Conservation (phyloP, 805 yeast genomes). For the Vanderwaltozyma yarrowii region DNA sequence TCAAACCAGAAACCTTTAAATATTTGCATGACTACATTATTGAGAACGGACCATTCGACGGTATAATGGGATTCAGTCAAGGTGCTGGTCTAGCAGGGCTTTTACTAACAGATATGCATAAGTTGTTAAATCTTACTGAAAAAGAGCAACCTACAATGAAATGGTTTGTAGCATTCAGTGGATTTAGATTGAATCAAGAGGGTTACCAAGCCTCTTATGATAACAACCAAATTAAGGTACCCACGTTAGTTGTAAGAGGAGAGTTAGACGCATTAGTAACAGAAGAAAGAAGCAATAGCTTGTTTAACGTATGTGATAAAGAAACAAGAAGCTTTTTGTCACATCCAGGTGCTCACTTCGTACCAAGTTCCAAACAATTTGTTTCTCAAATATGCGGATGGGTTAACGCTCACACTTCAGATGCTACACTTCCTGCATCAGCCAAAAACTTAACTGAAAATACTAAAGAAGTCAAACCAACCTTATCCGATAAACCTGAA, state of each 20-base stretch:
- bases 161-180: slow-evolving; percentile 69
- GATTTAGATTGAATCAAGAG: slow-evolving; percentile 33
- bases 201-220: slow-evolving; percentile 14
- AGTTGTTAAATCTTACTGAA: slow-evolving; percentile 28
- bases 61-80: slow-evolving; percentile 83
- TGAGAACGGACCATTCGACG: slow-evolving; percentile 66
- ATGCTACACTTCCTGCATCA: neutral
- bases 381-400: slow-evolving; percentile 28
- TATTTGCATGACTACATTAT: slow-evolving; percentile 36
- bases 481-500: slow-evolving; percentile 9
- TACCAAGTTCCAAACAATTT: slow-evolving; percentile 66
- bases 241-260: slow-evolving; percentile 68
- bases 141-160: slow-evolving; percentile 40
- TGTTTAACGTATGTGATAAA: slow-evolving; percentile 43
- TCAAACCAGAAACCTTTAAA: slow-evolving; percentile 30
- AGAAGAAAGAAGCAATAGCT: slow-evolving; percentile 49
- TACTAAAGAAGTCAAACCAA: neutral
- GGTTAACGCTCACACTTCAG: slow-evolving; percentile 12
- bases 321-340: slow-evolving; percentile 39
- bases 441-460: neutral
- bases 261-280: slow-evolving; percentile 82
- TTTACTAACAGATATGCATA: slow-evolving; percentile 44
- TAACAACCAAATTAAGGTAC: slow-evolving; percentile 17
- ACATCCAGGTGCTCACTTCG: slow-evolving; percentile 96
- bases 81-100: slow-evolving; percentile 79